phyloP scores from a whole-genome alignment of 2,329 filamentous ascomycete species.

The Albifimbria verrucaria region DNA sequence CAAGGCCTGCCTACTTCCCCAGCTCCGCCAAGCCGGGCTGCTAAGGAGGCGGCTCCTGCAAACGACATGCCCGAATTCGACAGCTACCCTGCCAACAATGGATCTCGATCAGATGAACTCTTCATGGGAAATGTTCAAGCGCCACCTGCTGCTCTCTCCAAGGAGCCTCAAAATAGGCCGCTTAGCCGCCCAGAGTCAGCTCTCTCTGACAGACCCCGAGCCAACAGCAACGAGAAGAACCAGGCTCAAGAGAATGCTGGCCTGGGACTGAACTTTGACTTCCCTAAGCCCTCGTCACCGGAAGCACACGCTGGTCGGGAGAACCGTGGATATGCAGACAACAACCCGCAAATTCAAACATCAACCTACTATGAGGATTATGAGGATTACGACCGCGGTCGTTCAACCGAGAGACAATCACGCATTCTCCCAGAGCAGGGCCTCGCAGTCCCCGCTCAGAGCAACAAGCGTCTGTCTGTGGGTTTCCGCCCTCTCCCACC shows the following conservation, averaged over 20 bases:
- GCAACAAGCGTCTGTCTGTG: constrained; percentile 60
- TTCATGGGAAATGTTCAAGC: constrained; percentile 23
- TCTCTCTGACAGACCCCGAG: constrained; percentile 12
- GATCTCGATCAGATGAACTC: constrained; percentile 22
- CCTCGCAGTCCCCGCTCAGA: constrained; percentile 52
- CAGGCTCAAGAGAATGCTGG: constrained; percentile 22
- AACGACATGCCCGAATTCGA: not conserved
- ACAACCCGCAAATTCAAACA: constrained; percentile 24
- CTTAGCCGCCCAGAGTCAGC: constrained; percentile 18
- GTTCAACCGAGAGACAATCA: constrained; percentile 27
- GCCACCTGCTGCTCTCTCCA: constrained; percentile 26
- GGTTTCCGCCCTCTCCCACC: constrained; percentile 84
- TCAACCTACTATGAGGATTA: constrained; percentile 31
- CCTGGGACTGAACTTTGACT: constrained; percentile 32
- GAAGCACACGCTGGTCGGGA: not conserved
- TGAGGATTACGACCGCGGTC: constrained; percentile 29
- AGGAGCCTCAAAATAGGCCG: constrained; percentile 18
- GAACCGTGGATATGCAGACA: no score
- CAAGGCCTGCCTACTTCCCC: constrained; percentile 8
- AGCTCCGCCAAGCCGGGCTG: not conserved
- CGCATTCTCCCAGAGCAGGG: constrained; percentile 24
- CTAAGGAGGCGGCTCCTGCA: not conserved
- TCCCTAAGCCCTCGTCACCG: constrained; percentile 27
- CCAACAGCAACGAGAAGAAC: constrained; percentile 9
- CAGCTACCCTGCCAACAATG: not conserved